Conservation (phyloP, 2,329 filamentous ascomycete species). For the Didymella sp. region DNA sequence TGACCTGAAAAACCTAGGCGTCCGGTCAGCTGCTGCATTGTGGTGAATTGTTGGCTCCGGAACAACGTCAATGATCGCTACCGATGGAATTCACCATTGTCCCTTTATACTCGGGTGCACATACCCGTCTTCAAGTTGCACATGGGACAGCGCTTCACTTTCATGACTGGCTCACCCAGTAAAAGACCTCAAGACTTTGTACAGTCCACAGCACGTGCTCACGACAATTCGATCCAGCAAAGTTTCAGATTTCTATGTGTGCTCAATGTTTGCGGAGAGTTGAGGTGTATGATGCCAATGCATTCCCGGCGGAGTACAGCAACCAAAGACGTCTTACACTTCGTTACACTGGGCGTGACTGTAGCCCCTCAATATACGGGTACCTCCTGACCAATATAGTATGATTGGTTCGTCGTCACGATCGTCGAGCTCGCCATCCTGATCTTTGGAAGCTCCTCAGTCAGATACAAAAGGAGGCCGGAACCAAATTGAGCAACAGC, state of each 20-base stretch:
- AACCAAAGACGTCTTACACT: not conserved
- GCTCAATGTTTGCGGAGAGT: not conserved
- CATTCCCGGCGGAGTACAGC: not conserved
- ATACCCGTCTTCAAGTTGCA: not conserved
- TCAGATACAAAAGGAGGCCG: conserved; percentile 4
- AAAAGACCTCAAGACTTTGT: not conserved
- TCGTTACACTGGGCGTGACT: conserved; percentile 1
- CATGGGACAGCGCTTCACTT: not conserved
- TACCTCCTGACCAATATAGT: conserved; percentile 10
- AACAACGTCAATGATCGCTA: not conserved
- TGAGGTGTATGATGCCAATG: not conserved
- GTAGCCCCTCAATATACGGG: conserved; percentile 2
- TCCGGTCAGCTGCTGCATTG: not conserved
- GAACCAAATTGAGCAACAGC: not conserved
- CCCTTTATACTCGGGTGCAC: not conserved
- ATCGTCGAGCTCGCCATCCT: not conserved
- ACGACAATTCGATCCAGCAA: not conserved
- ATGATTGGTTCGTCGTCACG: conserved; percentile 6
- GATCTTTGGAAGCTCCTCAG: not conserved
- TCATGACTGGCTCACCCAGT: not conserved
- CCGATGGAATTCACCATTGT: not conserved
- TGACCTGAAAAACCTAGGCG: not conserved
- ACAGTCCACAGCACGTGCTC: not conserved
- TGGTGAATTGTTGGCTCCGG: not conserved
- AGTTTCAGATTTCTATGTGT: not conserved